Evolutionary conservation across 1,139 yeast genomes (phyloP), one percentile per base, ranked within the genome.

Genomic region (Saccharomycopsis crataegensis): DNA sequence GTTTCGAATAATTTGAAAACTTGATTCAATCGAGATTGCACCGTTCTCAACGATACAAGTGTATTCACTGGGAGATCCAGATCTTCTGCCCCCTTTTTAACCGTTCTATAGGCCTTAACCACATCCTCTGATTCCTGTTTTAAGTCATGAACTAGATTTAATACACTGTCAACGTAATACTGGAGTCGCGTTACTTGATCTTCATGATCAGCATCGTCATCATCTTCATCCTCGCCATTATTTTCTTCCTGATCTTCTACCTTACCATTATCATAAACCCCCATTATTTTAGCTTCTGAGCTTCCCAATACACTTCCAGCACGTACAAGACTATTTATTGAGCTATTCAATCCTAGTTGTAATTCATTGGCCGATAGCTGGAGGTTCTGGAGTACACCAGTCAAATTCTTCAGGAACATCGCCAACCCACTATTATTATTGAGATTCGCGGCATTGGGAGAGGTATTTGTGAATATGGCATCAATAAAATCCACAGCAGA

Each of bases 401-500:
- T 22, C 28, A 22, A 22, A 22, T 22, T 22, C 28, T 22, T 22
- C 28, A 22, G 28, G 4, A 22, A 22, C 28, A 22, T 22, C 28
- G 28, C 28, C 28, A 22, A 22, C 28, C 28, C 28, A 4, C 28
- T 22, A 22, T 22, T 22, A 22, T 22, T 22, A 22, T 22, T 22
- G 28, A 22, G 28, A 4, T 22, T 22, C 4, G 28, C 28, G 28
- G 28, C 28, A 22, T 22, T 22, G 28, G 28, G 28, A 2, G 28
- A 22, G 28, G 28, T 22, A 7, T 41, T 38, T 8, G 47, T 34
- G 32, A 12, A 51, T 8, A 55, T 28, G 4, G 56, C 46, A 43
- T 55, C 55, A 16, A 55, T 45, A 37, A 49, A 55, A n/a, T 52
- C 53, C 17, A 55, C 51, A 6, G 56, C 46, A 14, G 58, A 55